Evolutionary conservation across 768 basidiomycete genomes (phyloP).

Genomic region (Hysterangium stoloniferum): DNA sequence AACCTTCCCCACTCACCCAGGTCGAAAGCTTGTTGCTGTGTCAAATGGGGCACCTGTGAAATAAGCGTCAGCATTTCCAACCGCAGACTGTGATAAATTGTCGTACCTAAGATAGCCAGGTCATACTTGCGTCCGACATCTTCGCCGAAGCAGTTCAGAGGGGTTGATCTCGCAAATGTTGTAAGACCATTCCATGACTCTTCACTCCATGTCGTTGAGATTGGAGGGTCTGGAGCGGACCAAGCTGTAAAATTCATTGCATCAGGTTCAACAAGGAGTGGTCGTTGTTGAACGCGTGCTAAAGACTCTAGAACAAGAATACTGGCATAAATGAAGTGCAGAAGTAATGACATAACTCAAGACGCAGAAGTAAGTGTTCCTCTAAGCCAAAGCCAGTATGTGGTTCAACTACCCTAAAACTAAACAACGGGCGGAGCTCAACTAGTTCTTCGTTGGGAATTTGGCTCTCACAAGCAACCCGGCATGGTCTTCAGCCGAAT

Average conservation of each 20-base stretch:
- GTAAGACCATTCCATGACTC: conserved; percentile 23
- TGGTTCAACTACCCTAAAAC: no score
- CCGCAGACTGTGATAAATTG: no score
- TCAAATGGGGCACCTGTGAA: conserved; percentile 24
- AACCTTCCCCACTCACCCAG: conserved; percentile 19
- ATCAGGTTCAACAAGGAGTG: not conserved
- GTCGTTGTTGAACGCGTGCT: not conserved
- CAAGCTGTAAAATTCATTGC: not conserved
- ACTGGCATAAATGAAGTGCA: not conserved
- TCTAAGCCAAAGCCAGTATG: no score
- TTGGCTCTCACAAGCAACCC: no score
- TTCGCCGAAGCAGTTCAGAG: conserved; percentile 23
- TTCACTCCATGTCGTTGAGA: conserved; percentile 9
- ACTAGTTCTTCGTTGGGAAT: no score
- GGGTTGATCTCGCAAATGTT: conserved; percentile 20
- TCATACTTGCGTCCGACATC: conserved; percentile 21
- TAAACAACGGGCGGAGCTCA: no score
- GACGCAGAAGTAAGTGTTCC: not conserved
- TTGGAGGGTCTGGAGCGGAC: not conserved
- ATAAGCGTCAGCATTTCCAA: not conserved
- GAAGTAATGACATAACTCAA: not conserved
- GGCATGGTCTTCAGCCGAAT: no score
- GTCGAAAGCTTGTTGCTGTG: conserved; percentile 25
- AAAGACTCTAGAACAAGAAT: not conserved
- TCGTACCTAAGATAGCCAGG: conserved; percentile 22